Base-by-base conservation (phyloP, 2,329 filamentous ascomycete genomes). In the Cryoendolithus antarcticus region DNA sequence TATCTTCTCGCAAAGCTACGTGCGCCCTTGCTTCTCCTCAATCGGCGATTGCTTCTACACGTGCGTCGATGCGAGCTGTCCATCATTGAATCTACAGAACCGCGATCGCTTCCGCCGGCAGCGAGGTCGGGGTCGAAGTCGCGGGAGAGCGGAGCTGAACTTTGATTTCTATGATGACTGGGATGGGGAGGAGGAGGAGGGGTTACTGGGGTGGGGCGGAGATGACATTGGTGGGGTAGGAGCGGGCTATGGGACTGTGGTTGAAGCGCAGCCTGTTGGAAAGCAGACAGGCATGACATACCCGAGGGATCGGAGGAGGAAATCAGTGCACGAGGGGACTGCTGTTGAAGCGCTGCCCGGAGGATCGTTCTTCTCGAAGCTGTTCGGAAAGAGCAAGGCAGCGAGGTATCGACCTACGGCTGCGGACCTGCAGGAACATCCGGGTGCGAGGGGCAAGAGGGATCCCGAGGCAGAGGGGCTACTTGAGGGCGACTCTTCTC, bases 101-200 rank as follows among this genome's bases (percentile, higher is more conserved):
- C 50, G 54, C 50, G 46, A 61, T 47, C 46, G 56, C 36, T 34
- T 78, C 82, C 1, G 86, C 80, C 28, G 76, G 80, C 54, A 61
- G 24, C 76, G 84, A 41, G 24, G 24, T 27, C 24, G 24, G 7
- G 24, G 24, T 6, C 24, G 24, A 8, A 27, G 24, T 27, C 59
- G 67, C 44, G 76, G 75, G 2, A 62, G 77, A 37, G 82, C 86
- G 21, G 88, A 95, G 62, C 75, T 82, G 52, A 88, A 76, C 54
- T 96, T 96, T 58, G 89, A 95, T 60, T 96, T 96, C 59, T 96
- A 96, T 65, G 89, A 95, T 61, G 89, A 95, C 61, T 96, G 89
- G 89, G 86, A 94, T 44, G 70, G 73, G 34, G 71, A 76, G 39
- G 71, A 74, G 37, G 67, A 66, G 28, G 72, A 77, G 30, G 72